Percentiles rank a stretch among this genome's conserved stretches.
These are phyloP conservation scores for Grosmannia clavigera DNA, from an alignment of 2,329 filamentous ascomycete species.

Conservation along the genomic window DNA sequence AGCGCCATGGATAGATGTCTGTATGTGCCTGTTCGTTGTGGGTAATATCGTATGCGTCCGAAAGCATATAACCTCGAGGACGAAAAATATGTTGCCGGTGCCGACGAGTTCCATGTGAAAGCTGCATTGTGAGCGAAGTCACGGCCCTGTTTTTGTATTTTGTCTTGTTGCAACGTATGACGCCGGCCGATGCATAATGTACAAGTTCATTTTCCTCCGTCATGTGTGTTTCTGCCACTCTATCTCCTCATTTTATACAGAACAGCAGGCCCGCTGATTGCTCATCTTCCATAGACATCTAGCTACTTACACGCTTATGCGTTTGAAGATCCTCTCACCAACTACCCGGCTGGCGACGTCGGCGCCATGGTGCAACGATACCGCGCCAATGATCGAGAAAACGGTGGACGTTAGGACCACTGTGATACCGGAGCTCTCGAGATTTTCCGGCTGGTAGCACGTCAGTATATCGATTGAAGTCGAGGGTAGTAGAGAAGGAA, in stretches of 20 bases:
- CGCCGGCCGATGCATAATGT: conserved; percentile 2
- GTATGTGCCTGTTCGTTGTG: no score
- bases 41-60: neutral
- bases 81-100: neutral
- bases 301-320: conserved; percentile 14
- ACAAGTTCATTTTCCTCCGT: neutral
- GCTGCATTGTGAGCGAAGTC: neutral
- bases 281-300: neutral
- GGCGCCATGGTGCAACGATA: conserved; percentile 79
- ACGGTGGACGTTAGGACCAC: conserved; percentile 65
- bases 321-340: conserved; percentile 59
- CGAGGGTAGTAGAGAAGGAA: neutral
- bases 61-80: neutral
- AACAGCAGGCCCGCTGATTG: neutral
- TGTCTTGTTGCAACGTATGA: neutral
- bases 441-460: conserved; percentile 42
- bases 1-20: neutral
- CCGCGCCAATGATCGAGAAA: conserved; percentile 76
- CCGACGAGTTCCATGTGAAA: neutral
- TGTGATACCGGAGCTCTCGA: conserved; percentile 60
- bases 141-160: neutral
- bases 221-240: neutral
- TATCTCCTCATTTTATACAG: neutral
- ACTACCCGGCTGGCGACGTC: conserved; percentile 63
- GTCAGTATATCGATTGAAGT: neutral